Evolutionary conservation across 352 stramenopile genomes (phyloP).

Genomic region (Phytophthora citricola): DNA sequence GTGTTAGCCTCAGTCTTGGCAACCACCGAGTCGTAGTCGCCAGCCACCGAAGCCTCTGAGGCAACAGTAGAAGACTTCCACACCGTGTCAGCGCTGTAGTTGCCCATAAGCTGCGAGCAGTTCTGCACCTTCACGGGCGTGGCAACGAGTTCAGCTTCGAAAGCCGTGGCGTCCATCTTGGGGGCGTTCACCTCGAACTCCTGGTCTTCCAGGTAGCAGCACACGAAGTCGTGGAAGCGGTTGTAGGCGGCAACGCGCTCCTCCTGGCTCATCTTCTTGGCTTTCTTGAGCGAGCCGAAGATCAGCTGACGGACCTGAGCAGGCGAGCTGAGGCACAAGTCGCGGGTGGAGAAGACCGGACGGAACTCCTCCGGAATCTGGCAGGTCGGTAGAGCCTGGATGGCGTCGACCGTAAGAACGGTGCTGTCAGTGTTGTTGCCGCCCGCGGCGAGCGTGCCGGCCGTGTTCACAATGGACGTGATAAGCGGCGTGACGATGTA

Average conservation of each 20-base stretch:
- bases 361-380: conserved; percentile 27
- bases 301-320: conserved; percentile 22
- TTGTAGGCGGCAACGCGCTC: conserved; percentile 32
- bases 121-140: conserved; percentile 28
- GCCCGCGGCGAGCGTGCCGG: background rate
- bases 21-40: background rate
- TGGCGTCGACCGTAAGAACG: conserved; percentile 6
- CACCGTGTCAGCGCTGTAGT: conserved; percentile 20
- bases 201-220: conserved; percentile 33
- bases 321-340: conserved; percentile 29
- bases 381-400: conserved; percentile 18
- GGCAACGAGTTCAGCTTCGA: conserved; percentile 18
- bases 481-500: conserved; percentile 26
- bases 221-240: conserved; percentile 37
- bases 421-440: conserved; percentile 1
- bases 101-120: conserved; percentile 22
- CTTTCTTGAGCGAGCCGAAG: conserved; percentile 30
- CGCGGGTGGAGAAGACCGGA: conserved; percentile 26
- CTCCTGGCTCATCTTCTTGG: conserved; percentile 7
- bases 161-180: conserved; percentile 7
- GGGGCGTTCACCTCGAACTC: conserved; percentile 35
- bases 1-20: background rate
- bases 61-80: conserved; percentile 16
- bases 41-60: background rate
- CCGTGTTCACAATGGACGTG: conserved; percentile 29